Base-by-base conservation (phyloP, 768 basidiomycete genomes). In the Coprinopsis marcescibilis region DNA sequence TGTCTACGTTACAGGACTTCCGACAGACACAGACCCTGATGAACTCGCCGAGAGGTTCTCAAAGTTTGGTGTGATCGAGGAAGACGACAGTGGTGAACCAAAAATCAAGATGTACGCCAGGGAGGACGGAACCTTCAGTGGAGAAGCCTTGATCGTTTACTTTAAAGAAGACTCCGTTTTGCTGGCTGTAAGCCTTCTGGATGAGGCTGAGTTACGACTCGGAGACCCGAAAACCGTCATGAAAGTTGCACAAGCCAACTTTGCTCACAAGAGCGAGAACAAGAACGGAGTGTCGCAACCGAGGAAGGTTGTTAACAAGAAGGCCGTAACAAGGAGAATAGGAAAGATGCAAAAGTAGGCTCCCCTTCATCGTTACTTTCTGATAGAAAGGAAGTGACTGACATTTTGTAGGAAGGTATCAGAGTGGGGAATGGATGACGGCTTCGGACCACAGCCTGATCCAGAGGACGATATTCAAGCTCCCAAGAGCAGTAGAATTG, bases 141-240 rank as follows among this genome's bases (percentile, higher is more conserved):
- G 96, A 30, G 95, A 98, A 55, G 95, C 93, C 2, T 67, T 98
- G 53, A 84, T 99, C 48, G 92, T 97, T 26, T 99, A 89, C 65
- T 95, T 97, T 75, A 96, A 96, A 64, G 92, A 95, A 62, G 94
- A 92, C 50, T 90, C 87, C n/a, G 96, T 98, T 15, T 65, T 70
- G 3, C 72, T 98, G 45, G 95, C 94, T 7, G 59, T 89, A 51
- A 85, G 74, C 54, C 71, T 98, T 44, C 70, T 98, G 50, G 94
- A 97, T 61, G 95, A 97, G 49, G 89, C 89, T 1, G 93, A 96
- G 62, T 68, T 99, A 50, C 71, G 91, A 48, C 57, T 95, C 19
- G 95, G 94, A 2, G 86, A 88, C 36, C 65, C 85, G 5, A 74
- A 74, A 5, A 80, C 84, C 12, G 66, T 78, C 36, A 91, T 92